Conservation (phyloP, 352 stramenopile species). For the Globisporangium recalcitrans region DNA sequence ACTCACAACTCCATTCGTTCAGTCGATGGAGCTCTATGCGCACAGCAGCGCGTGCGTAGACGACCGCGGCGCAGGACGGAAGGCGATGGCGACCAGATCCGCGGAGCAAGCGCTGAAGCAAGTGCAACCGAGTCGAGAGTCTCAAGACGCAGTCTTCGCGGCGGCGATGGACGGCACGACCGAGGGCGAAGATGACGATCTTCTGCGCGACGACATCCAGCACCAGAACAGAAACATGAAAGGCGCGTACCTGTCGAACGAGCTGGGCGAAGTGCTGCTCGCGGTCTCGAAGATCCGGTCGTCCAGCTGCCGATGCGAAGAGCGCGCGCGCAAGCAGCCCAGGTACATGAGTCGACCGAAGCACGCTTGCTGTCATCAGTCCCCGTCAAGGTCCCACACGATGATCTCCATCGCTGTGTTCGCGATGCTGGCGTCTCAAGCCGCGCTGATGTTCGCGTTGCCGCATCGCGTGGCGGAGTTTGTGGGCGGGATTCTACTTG, state of each 20-base stretch:
- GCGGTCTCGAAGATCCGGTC: conserved; percentile 25
- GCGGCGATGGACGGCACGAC: not conserved
- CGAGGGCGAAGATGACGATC: not conserved
- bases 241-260: conserved; percentile 14
- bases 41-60: conserved; percentile 12
- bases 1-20: not conserved
- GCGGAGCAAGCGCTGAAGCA: not conserved
- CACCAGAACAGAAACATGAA: conserved; percentile 16
- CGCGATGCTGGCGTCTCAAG: conserved; percentile 26
- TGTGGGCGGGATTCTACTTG: conserved; percentile 48
- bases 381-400: conserved; percentile 3
- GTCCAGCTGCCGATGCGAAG: conserved; percentile 1
- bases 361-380: conserved; percentile 19
- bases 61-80: not conserved
- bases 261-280: conserved; percentile 58
- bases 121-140: not conserved
- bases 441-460: conserved; percentile 26
- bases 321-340: not conserved
- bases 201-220: not conserved
- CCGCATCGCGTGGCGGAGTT: conserved; percentile 39
- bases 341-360: conserved; percentile 6
- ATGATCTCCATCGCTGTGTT: conserved; percentile 29
- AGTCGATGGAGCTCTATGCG: conserved; percentile 9
- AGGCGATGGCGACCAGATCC: conserved; percentile 7
- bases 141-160: not conserved